Evolutionary conservation across 495 filamentous ascomycete genomes (phyloP), one percentile per base, ranked within the genome.

Genomic region (Pyronema omphalodes): DNA sequence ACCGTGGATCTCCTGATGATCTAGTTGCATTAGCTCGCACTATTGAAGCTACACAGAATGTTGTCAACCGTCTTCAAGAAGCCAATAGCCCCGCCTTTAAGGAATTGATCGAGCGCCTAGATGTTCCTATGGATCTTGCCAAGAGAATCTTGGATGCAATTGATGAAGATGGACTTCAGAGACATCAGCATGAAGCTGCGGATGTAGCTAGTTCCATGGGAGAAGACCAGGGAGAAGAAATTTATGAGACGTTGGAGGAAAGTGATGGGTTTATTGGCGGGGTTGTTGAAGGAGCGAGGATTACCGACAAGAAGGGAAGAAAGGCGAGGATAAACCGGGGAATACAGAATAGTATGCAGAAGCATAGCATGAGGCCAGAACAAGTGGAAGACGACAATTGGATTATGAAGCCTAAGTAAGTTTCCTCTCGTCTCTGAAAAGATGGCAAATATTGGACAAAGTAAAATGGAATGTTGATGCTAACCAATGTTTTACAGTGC

Each of bases 1-100:
- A 88, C 12, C 76, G 84, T 48, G 91, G 89, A n/a, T 86, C 94
- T 58, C 73, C 89, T n/a, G 89, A 95, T 66, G 91, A 96, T 62
- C 71, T 99, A 19, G 71, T 96, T 14, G 79, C 76, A 17, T 72
- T 99, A 9, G 84, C 84, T 3, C 78, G 75, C 51, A 93, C 91
- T 0, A 83, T 96, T 54, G 71, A 80, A 52, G 83, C 84, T 5
- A 88, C 87, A 1, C 73, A 79, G 34, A 74, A 82, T 6, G 80
- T 95, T 41, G 74, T 74, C 33, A 62, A 70, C 37, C 59, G 76
- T 1, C 59, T 84, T 14, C 60, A 56, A 3, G 46, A 58, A 15
- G 48, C 17, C 29, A 47, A 57, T 2, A 40, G 19, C 12, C 45
- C 1, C 35, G 33, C 18, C 19, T 19, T 44, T 55, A 55, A 37